phyloP scores from a whole-genome alignment of 202 grass and related monocot species.

The Digitaria exilis region DNA sequence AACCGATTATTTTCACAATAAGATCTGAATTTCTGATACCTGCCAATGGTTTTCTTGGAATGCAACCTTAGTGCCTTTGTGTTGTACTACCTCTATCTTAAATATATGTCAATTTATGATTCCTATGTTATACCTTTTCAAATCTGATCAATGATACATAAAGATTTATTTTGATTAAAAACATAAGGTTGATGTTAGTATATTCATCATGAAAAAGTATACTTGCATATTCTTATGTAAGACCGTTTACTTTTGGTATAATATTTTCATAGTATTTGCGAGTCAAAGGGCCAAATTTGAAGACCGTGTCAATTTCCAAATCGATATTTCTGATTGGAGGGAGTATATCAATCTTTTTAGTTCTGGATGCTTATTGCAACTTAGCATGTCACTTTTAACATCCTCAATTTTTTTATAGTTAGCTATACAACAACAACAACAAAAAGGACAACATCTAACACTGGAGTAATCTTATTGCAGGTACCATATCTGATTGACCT shows the following conservation, averaged over 20 bases:
- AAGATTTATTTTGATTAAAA: no score
- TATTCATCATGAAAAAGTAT: not conserved
- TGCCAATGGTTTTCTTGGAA: not conserved
- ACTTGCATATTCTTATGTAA: no score
- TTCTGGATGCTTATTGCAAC: not conserved
- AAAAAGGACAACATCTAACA: not conserved
- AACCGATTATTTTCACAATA: not conserved
- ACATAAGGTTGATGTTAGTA: no score
- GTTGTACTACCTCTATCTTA: not conserved
- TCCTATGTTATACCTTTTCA: not conserved
- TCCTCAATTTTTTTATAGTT: not conserved
- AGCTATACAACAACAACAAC: not conserved
- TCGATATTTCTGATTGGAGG: not conserved
- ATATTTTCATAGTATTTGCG: not conserved
- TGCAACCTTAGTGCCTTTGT: not conserved
- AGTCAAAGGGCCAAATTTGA: not conserved
- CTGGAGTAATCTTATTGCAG: constrained; percentile 39
- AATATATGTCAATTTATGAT: not conserved
- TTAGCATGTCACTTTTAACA: constrained; percentile 2
- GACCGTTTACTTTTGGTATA: not conserved
- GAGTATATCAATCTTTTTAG: not conserved
- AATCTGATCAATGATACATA: no score
- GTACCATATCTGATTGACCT: constrained; percentile 76
- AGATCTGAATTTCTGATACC: not conserved
- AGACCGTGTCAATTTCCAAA: not conserved